Conservation (phyloP, 2,329 filamentous ascomycete genomes). For the Ceratocystis eucalypticola region DNA sequence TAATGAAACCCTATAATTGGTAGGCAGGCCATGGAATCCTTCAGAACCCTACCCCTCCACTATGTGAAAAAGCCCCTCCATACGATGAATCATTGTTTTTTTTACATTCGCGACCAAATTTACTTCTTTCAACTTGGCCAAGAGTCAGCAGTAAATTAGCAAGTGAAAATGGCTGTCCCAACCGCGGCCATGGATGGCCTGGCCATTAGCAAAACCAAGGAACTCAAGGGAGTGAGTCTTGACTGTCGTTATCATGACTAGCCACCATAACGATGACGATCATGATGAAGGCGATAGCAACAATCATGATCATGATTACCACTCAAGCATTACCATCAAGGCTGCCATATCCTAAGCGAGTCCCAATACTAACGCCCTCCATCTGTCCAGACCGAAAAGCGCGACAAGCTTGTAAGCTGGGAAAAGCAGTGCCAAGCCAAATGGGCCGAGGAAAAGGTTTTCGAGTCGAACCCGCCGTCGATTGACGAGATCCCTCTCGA, state of each 20-base stretch:
- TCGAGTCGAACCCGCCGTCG: conserved; percentile 75
- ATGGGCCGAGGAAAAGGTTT: conserved; percentile 64
- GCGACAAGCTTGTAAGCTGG: conserved; percentile 64
- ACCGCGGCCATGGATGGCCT: conserved; percentile 37
- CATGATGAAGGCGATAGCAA: background rate
- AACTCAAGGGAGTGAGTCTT: conserved; percentile 42
- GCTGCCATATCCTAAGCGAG: conserved; percentile 9
- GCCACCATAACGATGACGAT: background rate
- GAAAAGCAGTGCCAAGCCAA: conserved; percentile 64
- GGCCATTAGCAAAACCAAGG: conserved; percentile 45
- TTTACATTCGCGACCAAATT: background rate
- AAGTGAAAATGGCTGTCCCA: conserved; percentile 18
- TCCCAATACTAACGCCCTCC: background rate
- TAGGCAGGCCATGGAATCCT: background rate
- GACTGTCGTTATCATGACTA: background rate
- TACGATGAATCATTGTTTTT: conserved; percentile 1
- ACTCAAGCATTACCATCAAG: background rate
- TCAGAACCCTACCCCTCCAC: conserved; percentile 10
- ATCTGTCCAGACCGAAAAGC: conserved; percentile 58
- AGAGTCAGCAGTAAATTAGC: background rate
- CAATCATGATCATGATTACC: background rate
- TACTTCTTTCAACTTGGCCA: background rate
- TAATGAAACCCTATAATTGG: background rate
- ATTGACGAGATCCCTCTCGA: conserved; percentile 62
- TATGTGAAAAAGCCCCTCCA: conserved; percentile 11